Conservation (phyloP, 2,329 filamentous ascomycete genomes). For the Monosporascus ibericus region DNA sequence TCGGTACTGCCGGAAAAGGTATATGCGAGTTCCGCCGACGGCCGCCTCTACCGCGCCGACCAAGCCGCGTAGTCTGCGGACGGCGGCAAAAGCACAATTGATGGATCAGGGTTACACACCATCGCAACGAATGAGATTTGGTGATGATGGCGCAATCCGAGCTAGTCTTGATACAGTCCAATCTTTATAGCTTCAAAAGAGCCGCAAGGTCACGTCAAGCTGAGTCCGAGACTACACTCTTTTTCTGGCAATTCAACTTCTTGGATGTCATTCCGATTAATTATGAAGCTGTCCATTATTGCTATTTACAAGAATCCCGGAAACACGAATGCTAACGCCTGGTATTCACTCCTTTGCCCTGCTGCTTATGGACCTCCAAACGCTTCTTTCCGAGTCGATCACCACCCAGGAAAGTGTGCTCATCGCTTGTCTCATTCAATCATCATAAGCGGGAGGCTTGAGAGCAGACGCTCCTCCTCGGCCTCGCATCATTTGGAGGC, state of each 20-base stretch:
- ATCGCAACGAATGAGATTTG: background rate
- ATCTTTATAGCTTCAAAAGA: slow-evolving; percentile 11
- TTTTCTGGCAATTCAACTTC: slow-evolving; percentile 10
- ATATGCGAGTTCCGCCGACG: background rate
- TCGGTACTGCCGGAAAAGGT: background rate
- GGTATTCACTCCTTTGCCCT: background rate
- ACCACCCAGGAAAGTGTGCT: background rate
- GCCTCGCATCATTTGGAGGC: background rate
- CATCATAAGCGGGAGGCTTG: background rate
- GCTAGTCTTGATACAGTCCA: slow-evolving; percentile 19
- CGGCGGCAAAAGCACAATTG: background rate
- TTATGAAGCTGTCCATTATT: background rate
- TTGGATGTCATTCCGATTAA: no score
- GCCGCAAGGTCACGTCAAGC: slow-evolving; percentile 13
- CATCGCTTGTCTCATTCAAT: background rate
- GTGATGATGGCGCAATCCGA: slow-evolving; percentile 22
- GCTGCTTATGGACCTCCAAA: background rate
- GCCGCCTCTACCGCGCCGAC: background rate
- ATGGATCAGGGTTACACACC: background rate
- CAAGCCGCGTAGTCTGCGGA: background rate
- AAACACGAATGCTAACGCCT: background rate
- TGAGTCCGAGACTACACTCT: slow-evolving; percentile 7
- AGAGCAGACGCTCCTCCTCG: background rate
- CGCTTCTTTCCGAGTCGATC: background rate
- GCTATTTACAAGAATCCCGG: background rate